Evolutionary conservation across 2,329 filamentous ascomycete genomes (phyloP).

Genomic region (Fusarium dimerum): DNA sequence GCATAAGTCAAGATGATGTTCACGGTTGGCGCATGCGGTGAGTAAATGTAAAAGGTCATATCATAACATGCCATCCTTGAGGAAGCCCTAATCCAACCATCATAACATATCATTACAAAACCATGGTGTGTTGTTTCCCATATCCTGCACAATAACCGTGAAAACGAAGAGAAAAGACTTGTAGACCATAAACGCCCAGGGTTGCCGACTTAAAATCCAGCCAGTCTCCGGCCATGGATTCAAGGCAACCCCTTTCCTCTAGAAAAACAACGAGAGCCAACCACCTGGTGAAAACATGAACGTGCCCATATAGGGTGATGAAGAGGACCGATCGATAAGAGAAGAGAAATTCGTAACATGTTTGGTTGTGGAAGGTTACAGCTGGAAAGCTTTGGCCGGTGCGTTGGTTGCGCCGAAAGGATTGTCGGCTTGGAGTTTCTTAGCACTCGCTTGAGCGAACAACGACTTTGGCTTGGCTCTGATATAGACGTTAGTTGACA

Average conservation of each 20-base stretch:
- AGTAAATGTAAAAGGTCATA: neutral
- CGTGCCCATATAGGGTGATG: constrained; percentile 2
- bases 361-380: constrained; percentile 7
- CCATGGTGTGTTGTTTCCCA: constrained; percentile 12
- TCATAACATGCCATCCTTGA: constrained; percentile 21
- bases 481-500: constrained; percentile 21
- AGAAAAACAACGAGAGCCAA: constrained; percentile 12
- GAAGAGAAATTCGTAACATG: constrained; percentile 4
- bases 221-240: constrained; percentile 20
- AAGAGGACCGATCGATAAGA: constrained; percentile 11
- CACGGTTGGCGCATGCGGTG: too few relatives aligned
- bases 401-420: constrained; percentile 40
- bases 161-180: neutral
- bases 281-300: constrained; percentile 13
- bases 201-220: constrained; percentile 14
- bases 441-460: constrained; percentile 65
- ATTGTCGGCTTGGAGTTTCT: constrained; percentile 57
- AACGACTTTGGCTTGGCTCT: constrained; percentile 69
- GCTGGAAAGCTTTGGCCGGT: constrained; percentile 29
- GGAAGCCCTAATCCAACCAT: constrained; percentile 26
- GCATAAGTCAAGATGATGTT: neutral
- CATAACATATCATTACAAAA: constrained; percentile 33
- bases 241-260: constrained; percentile 4
- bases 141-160: constrained; percentile 21
- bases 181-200: constrained; percentile 22